Evolutionary conservation across 2,329 filamentous ascomycete genomes (phyloP), one percentile per base, ranked within the genome.

Genomic region (Huntiella omanensis): DNA sequence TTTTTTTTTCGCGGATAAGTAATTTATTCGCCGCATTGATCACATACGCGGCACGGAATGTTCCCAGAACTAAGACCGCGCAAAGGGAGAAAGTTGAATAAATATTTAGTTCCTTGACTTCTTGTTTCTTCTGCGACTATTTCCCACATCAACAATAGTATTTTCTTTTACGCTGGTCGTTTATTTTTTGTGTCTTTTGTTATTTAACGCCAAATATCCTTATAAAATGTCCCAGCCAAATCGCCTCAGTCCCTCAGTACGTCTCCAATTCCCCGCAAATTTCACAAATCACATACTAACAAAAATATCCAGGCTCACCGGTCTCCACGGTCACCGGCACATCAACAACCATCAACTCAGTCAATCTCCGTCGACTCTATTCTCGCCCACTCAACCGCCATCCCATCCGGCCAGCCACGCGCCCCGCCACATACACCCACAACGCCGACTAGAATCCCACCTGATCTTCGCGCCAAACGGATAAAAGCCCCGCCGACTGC

Each of bases 351-450:
- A 8, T 16, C 22, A 36, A 47, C 45, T 4, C 53, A 73, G 69
- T 57, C 55, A 60, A 84, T 96, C 58, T 79, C 77, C 1, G 88
- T 98, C 60, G 91, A 98, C 64, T 93, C 88, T 59, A 83, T 96
- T 53, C 76, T 98, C 4, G 86, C 93, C 60, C 84, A 93, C 65
- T 81, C 86, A 50, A 91, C 85, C 43, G 87, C 95, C 57, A 91
- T 98, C 36, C 91, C 91, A 1, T 96, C 91, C 0, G 87, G 86
- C 56, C 88, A 95, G 61, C 83, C 85, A 47, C 78, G 91, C 35
- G 70, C 75, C 0, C 80, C 83, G 1, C 79, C 76, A 4, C 65
- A 68, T 28, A 62, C 67, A 22, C 37, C 43, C 6, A 28, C 34
- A n/a, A 41, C 33, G 2, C 47, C 53, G 4, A 56, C 61, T n/a